These are phyloP conservation scores for Graphilbum ipis-grandicollis DNA, from an alignment of 2,329 filamentous ascomycete species.

Conservation along the genomic window DNA sequence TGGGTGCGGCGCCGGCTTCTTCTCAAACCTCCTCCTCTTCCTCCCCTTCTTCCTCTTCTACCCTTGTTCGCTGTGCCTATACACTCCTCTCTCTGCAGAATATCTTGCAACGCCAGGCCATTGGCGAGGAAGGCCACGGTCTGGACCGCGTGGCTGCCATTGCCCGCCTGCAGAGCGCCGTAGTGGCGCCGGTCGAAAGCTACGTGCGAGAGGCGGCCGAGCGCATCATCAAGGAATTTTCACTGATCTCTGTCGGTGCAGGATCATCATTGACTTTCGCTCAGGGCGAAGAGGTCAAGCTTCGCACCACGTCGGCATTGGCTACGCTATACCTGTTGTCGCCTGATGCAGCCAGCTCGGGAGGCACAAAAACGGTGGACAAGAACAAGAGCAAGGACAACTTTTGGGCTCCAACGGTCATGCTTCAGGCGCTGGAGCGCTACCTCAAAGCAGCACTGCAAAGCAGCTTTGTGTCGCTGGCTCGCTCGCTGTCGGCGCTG, in stretches of 20 bases:
- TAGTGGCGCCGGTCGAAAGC: constrained; percentile 57
- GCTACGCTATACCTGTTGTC: constrained; percentile 69
- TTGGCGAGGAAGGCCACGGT: constrained; percentile 59
- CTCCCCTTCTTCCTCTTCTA: too few species aligned
- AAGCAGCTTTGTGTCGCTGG: constrained; percentile 56
- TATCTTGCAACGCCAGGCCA: constrained; percentile 47
- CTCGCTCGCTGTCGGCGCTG: constrained; percentile 60
- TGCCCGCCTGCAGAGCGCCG: constrained; percentile 45
- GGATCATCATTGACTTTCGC: constrained; percentile 30
- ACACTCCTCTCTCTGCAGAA: constrained; percentile 62
- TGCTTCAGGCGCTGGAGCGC: constrained; percentile 60
- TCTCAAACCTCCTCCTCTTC: too few species aligned
- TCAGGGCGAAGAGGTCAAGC: constrained; percentile 59
- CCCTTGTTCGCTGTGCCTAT: constrained; percentile 66
- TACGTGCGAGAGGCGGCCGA: constrained; percentile 58
- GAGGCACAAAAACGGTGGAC: too few species aligned
- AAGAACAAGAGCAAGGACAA: too few species aligned
- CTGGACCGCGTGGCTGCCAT: constrained; percentile 60
- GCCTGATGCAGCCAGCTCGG: constrained; percentile 32
- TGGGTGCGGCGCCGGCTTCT: constrained; percentile 10
- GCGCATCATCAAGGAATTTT: constrained; percentile 70
- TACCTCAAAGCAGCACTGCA: constrained; percentile 73
- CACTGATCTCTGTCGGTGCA: constrained; percentile 34
- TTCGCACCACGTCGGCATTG: constrained; percentile 56
- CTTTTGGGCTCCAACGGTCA: constrained; percentile 47